These are phyloP conservation scores for Piloderma croceum DNA, from an alignment of 768 basidiomycete species.

Conservation along the genomic window DNA sequence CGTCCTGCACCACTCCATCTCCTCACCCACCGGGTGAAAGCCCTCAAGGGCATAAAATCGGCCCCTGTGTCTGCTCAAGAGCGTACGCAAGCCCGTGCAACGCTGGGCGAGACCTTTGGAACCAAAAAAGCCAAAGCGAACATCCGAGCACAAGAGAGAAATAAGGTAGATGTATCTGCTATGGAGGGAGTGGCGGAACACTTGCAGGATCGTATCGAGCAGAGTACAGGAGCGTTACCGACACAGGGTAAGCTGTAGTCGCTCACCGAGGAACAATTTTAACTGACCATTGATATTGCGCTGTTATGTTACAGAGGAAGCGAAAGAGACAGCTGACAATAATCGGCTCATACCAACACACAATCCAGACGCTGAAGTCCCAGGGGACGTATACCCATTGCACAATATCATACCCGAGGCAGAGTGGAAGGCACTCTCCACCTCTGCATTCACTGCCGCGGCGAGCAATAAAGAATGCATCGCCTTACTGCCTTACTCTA, in stretches of 20 bases:
- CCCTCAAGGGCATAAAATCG: constrained; percentile 61
- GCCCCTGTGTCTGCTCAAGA: constrained; percentile 47
- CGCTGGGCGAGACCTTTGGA: constrained; percentile 90
- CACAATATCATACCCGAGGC: constrained; percentile 73
- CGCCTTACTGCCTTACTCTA: constrained; percentile 53
- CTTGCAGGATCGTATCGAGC: constrained; percentile 79
- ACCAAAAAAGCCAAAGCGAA: constrained; percentile 89
- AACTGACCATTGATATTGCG: constrained; percentile 2
- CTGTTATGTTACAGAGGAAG: constrained; percentile 63
- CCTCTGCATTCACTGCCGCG: constrained; percentile 50
- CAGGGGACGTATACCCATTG: constrained; percentile 69
- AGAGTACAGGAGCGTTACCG: constrained; percentile 62
- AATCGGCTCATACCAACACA: constrained; percentile 74
- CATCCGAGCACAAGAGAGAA: constrained; percentile 82
- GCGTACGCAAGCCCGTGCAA: constrained; percentile 58
- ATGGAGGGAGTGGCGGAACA: constrained; percentile 81
- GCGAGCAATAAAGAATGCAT: constrained; percentile 41
- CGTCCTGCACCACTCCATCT: constrained; percentile 62
- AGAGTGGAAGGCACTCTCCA: constrained; percentile 71
- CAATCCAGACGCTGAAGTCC: constrained; percentile 57
- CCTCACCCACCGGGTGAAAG: constrained; percentile 75
- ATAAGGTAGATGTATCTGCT: constrained; percentile 81
- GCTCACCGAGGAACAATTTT: neutral
- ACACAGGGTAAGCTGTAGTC: constrained; percentile 54
- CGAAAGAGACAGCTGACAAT: constrained; percentile 55